These are phyloP conservation scores for Puccinia coronata DNA, from an alignment of 1,284 basidiomycete genomes.

Conservation along the genomic window DNA sequence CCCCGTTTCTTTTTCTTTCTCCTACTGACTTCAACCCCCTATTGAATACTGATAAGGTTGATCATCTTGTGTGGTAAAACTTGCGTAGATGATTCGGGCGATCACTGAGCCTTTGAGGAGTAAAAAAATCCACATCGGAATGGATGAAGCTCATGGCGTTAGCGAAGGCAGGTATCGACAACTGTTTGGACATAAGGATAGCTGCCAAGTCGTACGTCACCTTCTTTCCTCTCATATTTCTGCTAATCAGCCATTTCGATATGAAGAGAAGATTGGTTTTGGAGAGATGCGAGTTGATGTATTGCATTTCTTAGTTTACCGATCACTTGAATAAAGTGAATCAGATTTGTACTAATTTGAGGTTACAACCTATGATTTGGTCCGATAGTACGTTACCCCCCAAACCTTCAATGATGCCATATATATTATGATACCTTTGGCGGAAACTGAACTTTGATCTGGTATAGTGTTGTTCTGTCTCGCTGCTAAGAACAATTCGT, in stretches of 20 bases:
- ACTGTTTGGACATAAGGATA: constrained; percentile 58
- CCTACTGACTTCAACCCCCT: background rate
- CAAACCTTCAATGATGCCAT: no score
- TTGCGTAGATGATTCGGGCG: constrained; percentile 55
- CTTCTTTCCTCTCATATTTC: background rate
- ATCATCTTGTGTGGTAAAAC: no score
- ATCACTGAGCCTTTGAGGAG: constrained; percentile 57
- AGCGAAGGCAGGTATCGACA: constrained; percentile 58
- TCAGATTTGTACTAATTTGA: constrained; percentile 54
- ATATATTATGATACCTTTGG: no score
- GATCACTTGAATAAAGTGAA: constrained; percentile 57
- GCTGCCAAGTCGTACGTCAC: constrained; percentile 54
- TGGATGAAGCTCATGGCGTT: constrained; percentile 59
- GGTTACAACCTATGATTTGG: constrained; percentile 60
- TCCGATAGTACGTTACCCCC: constrained; percentile 54
- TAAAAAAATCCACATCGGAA: constrained; percentile 58
- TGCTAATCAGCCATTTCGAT: no score
- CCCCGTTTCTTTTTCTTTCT: background rate
- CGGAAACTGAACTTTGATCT: background rate
- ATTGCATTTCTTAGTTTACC: constrained; percentile 51
- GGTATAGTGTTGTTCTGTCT: constrained; percentile 59
- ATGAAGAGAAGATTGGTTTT: no score
- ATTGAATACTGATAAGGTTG: background rate
- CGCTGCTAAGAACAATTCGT: constrained; percentile 58
- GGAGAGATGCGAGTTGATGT: no score